Base-by-base conservation (phyloP, 2,329 filamentous ascomycete species). In the Diaporthe amygdali region DNA sequence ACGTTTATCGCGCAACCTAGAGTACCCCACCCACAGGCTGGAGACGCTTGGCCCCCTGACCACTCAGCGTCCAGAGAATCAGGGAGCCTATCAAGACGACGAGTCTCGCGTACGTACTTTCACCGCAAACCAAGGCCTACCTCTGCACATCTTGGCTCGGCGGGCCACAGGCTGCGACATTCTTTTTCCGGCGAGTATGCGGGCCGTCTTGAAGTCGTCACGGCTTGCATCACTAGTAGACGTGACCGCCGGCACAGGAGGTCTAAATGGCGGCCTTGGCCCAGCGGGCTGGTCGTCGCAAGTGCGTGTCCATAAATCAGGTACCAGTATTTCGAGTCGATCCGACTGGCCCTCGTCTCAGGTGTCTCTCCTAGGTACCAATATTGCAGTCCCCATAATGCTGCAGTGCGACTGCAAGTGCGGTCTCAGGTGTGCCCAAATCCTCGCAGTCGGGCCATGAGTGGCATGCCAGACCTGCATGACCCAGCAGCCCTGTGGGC, bases 31-130 rank as follows among this genome's bases (percentile, higher is more conserved):
- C 30, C 46, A 25, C 32, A 39, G 47, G 27, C 22, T 51, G 32
- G n/a, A 34, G 46, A 47, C 49, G 17, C 27, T 22, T 22, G 22
- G 32, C 17, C 67, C 52, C 56, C 68, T 64, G 68, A 51, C 71
- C 71, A 71, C 20, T 72, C 63, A 47, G 41, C 39, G 15, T 67
- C 32, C 52, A 61, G 68, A 72, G 63, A 72, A 72, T 71, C 39
- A 34, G 34, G 71, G 27, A 52, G 71, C 71, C 71, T 72, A 63
- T 51, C 34, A 63, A 51, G 41, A n/a, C 25, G 49, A 68, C 71
- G 68, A 72, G 61, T 70, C 61, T 69, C 66, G 67, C 67, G 44
- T 61, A 47, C 70, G 52, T 47, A 41, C 34, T 27, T 56, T 30
- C 20, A 12, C 30, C 52, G 49, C 52, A 10, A n/a, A 41, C 52